Conservation (phyloP, 2,329 filamentous ascomycete genomes). For the Magnaporthiopsis rhizophila region DNA sequence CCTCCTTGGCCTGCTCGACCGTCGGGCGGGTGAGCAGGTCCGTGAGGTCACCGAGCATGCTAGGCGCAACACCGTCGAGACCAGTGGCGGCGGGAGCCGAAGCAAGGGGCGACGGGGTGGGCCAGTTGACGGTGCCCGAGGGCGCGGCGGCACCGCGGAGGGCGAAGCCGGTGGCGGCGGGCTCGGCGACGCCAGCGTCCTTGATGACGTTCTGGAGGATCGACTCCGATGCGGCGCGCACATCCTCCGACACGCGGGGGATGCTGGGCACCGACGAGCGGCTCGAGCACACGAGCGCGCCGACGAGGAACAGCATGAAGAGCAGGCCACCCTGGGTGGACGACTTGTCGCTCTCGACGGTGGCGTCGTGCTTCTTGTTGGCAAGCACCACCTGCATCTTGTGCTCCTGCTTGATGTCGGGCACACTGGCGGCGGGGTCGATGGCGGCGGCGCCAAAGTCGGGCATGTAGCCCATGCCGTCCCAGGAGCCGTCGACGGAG, state of each 20-base stretch:
- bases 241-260: conserved; percentile 70
- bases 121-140: conserved; percentile 39
- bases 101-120: conserved; percentile 30
- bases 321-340: conserved; percentile 74
- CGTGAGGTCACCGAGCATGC: conserved; percentile 58
- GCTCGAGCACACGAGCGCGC: conserved; percentile 91
- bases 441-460: conserved; percentile 59
- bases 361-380: conserved; percentile 48
- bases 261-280: conserved; percentile 60
- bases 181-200: conserved; percentile 58
- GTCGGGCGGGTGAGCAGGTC: conserved; percentile 65
- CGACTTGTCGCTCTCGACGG: conserved; percentile 50
- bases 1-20: conserved; percentile 79
- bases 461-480: conserved; percentile 70
- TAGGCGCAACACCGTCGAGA: conserved; percentile 45
- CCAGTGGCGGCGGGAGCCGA: conserved; percentile 25
- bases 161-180: conserved; percentile 34
- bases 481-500: conserved; percentile 75
- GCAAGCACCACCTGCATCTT: conserved; percentile 39
- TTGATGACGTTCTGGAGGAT: conserved; percentile 76
- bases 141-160: conserved; percentile 38
- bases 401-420: conserved; percentile 54
- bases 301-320: conserved; percentile 93
- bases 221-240: conserved; percentile 68
- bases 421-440: conserved; percentile 7